phyloP scores from a whole-genome alignment of 495 filamentous ascomycete genomes.

The Penicillium simplicissimum region DNA sequence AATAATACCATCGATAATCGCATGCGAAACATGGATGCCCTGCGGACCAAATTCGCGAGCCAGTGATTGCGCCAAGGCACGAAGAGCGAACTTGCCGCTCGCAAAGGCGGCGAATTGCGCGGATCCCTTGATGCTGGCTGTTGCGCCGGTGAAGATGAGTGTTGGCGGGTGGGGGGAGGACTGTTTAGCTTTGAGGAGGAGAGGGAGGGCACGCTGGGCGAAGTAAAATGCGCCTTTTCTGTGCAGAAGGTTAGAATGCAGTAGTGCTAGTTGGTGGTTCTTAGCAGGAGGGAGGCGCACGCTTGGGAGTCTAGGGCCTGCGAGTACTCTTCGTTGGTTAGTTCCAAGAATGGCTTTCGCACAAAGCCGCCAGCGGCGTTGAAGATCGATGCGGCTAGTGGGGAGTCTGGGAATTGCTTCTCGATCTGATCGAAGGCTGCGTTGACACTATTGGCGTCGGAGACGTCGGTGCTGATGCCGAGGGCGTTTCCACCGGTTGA shows the following conservation, averaged over 20 bases:
- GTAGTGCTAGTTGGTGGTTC: not conserved
- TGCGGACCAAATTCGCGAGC: slow-evolving; percentile 87
- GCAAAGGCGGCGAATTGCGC: slow-evolving; percentile 73
- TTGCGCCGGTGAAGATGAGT: slow-evolving; percentile 85
- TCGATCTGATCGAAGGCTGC: slow-evolving; percentile 68
- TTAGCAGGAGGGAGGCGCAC: slow-evolving; percentile 43
- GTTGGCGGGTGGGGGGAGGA: slow-evolving; percentile 62
- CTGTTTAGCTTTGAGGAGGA: slow-evolving; percentile 61
- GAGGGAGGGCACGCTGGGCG: slow-evolving; percentile 69
- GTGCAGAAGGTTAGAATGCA: not conserved
- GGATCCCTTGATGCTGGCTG: slow-evolving; percentile 74
- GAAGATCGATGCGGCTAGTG: slow-evolving; percentile 77
- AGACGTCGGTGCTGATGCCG: slow-evolving; percentile 73
- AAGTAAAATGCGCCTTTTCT: slow-evolving; percentile 79
- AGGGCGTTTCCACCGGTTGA: slow-evolving; percentile 67
- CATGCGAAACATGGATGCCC: slow-evolving; percentile 85
- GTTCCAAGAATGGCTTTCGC: slow-evolving; percentile 79
- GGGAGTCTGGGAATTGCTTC: slow-evolving; percentile 45
- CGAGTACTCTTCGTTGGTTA: slow-evolving; percentile 64
- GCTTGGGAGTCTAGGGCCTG: slow-evolving; percentile 56
- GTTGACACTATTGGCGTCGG: slow-evolving; percentile 60
- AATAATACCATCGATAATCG: slow-evolving; percentile 86
- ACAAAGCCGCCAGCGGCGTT: slow-evolving; percentile 73
- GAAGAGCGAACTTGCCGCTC: slow-evolving; percentile 75
- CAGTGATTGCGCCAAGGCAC: slow-evolving; percentile 75